Percentiles rank a stretch among this genome's conserved stretches.
phyloP scores from a whole-genome alignment of 495 filamentous ascomycete species.

The Talaromyces thailandensis region DNA sequence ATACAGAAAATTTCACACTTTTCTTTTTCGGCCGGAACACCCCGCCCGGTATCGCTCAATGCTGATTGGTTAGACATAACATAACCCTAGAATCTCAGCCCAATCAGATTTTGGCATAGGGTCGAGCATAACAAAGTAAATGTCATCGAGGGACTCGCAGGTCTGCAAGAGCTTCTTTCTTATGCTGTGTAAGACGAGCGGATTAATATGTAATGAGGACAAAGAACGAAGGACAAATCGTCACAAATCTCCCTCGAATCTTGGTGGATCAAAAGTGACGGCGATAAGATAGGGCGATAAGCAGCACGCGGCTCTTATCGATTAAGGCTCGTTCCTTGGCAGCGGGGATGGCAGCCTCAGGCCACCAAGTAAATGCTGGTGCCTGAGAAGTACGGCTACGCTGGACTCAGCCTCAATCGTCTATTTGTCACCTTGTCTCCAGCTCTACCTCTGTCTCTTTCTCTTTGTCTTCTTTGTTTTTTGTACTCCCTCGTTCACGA shows the following conservation, averaged over 20 bases:
- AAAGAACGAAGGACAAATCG: no score
- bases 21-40: neutral
- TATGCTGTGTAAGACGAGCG: no score
- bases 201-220: no score
- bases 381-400: conserved; percentile 1
- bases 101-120: no score
- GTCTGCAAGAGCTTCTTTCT: no score
- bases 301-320: neutral
- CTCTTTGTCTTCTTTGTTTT: neutral
- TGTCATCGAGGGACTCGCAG: no score
- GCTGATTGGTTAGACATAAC: neutral
- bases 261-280: no score
- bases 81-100: neutral
- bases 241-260: no score
- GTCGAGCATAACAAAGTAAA: no score
- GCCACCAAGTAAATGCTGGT: neutral
- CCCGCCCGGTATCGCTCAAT: neutral
- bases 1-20: neutral
- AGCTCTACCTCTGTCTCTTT: neutral
- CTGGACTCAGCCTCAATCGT: neutral
- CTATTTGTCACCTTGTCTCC: neutral
- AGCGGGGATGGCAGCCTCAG: neutral
- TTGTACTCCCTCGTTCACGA: neutral
- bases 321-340: neutral
- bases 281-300: neutral